Conservation (phyloP, 805 yeast species). For the Candida oleophila region DNA sequence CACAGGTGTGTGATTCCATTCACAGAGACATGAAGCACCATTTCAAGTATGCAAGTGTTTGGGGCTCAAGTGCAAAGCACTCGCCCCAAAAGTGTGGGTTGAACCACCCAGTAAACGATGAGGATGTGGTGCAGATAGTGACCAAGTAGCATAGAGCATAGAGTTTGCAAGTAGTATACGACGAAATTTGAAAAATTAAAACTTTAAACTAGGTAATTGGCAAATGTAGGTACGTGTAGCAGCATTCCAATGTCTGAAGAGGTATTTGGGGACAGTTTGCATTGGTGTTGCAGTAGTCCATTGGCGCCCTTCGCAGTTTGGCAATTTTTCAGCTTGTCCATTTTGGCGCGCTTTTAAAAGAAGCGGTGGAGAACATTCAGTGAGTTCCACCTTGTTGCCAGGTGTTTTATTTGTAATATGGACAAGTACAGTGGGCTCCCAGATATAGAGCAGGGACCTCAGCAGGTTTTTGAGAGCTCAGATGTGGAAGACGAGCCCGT, state of each 20-base stretch:
- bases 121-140: slow-evolving; percentile 89
- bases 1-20: slow-evolving; percentile 85
- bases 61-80: slow-evolving; percentile 95
- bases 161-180: neutral
- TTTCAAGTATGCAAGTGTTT: slow-evolving; percentile 91
- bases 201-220: no score
- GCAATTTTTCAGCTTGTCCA: no score
- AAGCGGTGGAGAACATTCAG: neutral
- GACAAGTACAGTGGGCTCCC: slow-evolving; percentile 14
- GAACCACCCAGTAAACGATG: slow-evolving; percentile 79
- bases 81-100: slow-evolving; percentile 97
- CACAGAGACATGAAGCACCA: slow-evolving; percentile 90
- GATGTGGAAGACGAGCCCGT: slow-evolving; percentile 28
- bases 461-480: slow-evolving; percentile 45
- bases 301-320: no score
- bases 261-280: no score
- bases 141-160: slow-evolving; percentile 67
- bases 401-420: slow-evolving; percentile 3
- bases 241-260: no score
- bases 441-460: slow-evolving; percentile 19
- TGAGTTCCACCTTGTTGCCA: no score
- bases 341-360: no score
- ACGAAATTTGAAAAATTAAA: no score
- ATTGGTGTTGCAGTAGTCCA: no score
- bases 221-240: no score